Evolutionary conservation across 1,284 basidiomycete species (phyloP).

Genomic region (Moniliella sp.): DNA sequence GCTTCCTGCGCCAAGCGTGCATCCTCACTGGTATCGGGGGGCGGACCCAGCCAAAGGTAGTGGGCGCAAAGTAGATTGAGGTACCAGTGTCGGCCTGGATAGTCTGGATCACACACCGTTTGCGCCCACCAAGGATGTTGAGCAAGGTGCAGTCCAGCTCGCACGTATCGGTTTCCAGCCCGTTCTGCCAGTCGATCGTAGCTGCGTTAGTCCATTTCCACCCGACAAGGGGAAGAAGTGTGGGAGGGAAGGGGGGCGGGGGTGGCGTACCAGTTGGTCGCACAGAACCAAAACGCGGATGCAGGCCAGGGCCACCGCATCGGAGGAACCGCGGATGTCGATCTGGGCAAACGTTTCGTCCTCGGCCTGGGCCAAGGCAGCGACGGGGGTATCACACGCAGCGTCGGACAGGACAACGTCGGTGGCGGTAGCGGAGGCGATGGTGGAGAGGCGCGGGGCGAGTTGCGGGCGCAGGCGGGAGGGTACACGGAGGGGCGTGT

Average conservation of each 20-base stretch:
- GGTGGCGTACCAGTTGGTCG: conserved; percentile 45
- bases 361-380: no score
- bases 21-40: conserved; percentile 35
- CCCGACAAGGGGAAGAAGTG: no score
- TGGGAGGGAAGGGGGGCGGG: no score
- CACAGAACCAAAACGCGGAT: conserved; percentile 74
- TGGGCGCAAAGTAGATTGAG: conserved; percentile 85
- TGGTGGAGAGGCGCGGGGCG: no score
- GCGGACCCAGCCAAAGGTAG: conserved; percentile 57
- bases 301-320: conserved; percentile 76
- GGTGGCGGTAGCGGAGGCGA: no score
- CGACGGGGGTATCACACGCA: no score
- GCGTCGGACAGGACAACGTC: no score
- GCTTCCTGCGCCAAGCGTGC: conserved; percentile 37
- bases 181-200: no score
- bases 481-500: no score
- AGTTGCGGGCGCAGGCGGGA: no score
- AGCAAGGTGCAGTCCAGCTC: conserved; percentile 92
- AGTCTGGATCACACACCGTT: conserved; percentile 66
- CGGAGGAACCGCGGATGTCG: conserved; percentile 60
- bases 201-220: no score
- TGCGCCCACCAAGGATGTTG: conserved; percentile 73
- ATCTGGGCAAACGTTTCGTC: no score
- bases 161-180: conserved; percentile 60
- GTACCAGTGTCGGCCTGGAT: conserved; percentile 93